A percentile compares a stretch with the other conserved stretches of the same genome.
Conservation (phyloP, 805 yeast species). For the Sungouiella thailandica region DNA sequence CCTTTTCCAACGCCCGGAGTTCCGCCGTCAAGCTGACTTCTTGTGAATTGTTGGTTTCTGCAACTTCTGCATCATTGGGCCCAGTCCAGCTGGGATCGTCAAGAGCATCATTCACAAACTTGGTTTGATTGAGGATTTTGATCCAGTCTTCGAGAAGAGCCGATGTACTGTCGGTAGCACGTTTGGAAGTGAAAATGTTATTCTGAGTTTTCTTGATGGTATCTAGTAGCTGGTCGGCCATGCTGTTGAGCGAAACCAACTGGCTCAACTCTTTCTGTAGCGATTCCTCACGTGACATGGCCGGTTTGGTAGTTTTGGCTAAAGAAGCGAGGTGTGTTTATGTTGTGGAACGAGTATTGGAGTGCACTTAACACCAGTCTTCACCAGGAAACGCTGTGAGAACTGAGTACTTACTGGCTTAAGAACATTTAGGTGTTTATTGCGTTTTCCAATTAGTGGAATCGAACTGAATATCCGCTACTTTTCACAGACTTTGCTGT, state of each 20-base stretch:
- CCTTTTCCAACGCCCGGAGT: constrained; percentile 21
- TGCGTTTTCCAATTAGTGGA: too few species aligned
- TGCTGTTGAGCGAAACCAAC: constrained; percentile 26
- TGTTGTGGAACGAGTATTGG: too few species aligned
- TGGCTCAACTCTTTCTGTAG: constrained; percentile 20
- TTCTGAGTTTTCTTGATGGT: constrained; percentile 23
- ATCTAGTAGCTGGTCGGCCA: constrained; percentile 24
- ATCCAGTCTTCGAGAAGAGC: constrained; percentile 56
- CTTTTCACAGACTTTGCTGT: too few species aligned
- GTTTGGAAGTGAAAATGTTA: constrained; percentile 29
- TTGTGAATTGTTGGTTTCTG: constrained; percentile 11
- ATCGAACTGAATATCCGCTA: too few species aligned
- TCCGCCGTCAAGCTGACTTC: constrained; percentile 23
- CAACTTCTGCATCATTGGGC: constrained; percentile 17
- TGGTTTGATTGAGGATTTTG: constrained; percentile 56
- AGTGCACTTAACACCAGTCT: too few species aligned
- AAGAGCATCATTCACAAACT: constrained; percentile 40
- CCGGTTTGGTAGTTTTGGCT: too few species aligned
- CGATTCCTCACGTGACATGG: constrained; percentile 15
- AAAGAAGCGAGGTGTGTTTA: too few species aligned
- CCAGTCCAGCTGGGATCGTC: constrained; percentile 16
- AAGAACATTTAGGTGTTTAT: too few species aligned
- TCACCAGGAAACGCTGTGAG: too few species aligned
- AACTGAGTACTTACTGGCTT: too few species aligned
- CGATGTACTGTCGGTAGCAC: constrained; percentile 44